Evolutionary conservation across 192 early-diverging fungal species (phyloP).

Genomic region (Blastocladiella britannica): DNA sequence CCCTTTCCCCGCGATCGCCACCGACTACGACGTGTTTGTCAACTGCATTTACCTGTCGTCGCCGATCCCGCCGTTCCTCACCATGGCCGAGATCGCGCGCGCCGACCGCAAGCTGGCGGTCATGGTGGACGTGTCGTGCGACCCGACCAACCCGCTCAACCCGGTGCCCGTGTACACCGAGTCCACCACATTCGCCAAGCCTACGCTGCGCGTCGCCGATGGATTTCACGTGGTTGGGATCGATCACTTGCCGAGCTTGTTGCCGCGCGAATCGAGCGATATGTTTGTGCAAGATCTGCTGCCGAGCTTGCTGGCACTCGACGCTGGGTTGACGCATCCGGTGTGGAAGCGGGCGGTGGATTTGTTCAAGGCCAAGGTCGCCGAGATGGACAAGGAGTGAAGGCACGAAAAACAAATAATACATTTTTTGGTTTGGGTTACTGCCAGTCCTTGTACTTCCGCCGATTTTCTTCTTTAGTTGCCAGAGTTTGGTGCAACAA

Average conservation of each 20-base stretch:
- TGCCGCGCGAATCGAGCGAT: constrained; percentile 81
- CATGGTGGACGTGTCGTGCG: constrained; percentile 85
- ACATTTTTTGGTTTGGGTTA: no score
- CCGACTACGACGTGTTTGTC: constrained; percentile 75
- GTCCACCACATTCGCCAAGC: constrained; percentile 87
- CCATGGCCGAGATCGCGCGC: constrained; percentile 48
- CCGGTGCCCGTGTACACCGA: constrained; percentile 85
- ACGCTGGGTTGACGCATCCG: constrained; percentile 12
- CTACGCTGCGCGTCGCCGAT: constrained; percentile 40
- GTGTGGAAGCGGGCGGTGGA: constrained; percentile 61
- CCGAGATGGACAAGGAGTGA: constrained; percentile 16
- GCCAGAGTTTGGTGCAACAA: no score
- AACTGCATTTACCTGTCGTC: constrained; percentile 95
- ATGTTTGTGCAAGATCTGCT: constrained; percentile 68
- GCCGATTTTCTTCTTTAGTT: no score
- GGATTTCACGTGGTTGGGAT: constrained; percentile 75
- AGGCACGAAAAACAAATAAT: no score
- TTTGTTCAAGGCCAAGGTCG: constrained; percentile 65
- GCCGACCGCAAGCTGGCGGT: constrained; percentile 48
- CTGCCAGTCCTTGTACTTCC: no score
- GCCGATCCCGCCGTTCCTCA: constrained; percentile 87
- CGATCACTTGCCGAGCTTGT: constrained; percentile 85
- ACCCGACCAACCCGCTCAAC: constrained; percentile 93
- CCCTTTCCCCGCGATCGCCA: constrained; percentile 73
- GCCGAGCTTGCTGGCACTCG: constrained; percentile 49